A percentile compares a stretch with the other conserved stretches of the same genome.
Conservation (phyloP, 2,329 filamentous ascomycete genomes). For the Trichothecium roseum region DNA sequence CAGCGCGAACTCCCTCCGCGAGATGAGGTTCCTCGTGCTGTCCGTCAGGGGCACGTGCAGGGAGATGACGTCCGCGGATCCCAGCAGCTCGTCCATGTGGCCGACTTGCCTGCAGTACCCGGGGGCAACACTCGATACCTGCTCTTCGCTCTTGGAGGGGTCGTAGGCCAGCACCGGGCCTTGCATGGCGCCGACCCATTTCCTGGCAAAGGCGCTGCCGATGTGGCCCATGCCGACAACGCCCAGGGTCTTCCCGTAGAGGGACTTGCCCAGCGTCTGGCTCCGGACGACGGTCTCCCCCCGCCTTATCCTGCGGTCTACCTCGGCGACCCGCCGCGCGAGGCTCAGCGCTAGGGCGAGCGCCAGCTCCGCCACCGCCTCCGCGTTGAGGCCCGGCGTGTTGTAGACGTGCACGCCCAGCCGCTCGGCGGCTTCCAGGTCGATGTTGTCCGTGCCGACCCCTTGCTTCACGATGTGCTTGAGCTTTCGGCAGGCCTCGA, state of each 20-base stretch:
- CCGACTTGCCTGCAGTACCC: too few relatives aligned
- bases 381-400: constrained; percentile 30
- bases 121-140: constrained; percentile 15
- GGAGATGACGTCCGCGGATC: constrained; percentile 19
- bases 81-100: constrained; percentile 18
- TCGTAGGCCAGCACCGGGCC: constrained; percentile 24
- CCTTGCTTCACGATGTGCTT: constrained; percentile 33
- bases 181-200: constrained; percentile 24
- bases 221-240: constrained; percentile 35
- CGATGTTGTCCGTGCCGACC: constrained; percentile 31
- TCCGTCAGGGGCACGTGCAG: constrained; percentile 20
- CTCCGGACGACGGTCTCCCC: constrained; percentile 20
- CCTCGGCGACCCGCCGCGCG: constrained; percentile 15
- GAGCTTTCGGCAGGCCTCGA: constrained; percentile 21
- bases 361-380: constrained; percentile 25
- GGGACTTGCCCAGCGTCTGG: constrained; percentile 22
- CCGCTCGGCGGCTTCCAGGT: constrained; percentile 21
- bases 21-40: constrained; percentile 18
- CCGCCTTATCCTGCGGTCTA: constrained; percentile 13
- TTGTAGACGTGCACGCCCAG: constrained; percentile 29
- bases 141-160: constrained; percentile 17
- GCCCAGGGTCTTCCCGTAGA: constrained; percentile 26
- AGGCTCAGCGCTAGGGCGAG: constrained; percentile 22
- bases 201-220: constrained; percentile 23
- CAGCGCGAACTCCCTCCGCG: constrained; percentile 11